Percentiles rank a stretch among this genome's conserved stretches.
Conservation (phyloP, 768 basidiomycete genomes). For the Coprinopsis marcescibilis region DNA sequence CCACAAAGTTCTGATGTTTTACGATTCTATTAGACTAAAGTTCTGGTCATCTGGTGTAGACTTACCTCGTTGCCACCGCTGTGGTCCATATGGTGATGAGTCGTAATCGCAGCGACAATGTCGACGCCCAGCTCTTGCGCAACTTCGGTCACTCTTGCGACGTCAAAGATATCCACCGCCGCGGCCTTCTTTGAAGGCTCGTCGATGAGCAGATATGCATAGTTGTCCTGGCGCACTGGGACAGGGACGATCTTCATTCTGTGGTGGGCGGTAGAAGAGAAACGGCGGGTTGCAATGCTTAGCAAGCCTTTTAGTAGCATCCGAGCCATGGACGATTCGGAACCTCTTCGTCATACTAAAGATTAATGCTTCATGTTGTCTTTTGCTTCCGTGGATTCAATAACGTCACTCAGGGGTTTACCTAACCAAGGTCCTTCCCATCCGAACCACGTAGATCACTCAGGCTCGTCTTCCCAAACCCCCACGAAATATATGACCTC, state of each 20-base stretch:
- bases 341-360: background rate
- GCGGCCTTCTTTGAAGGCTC: conserved; percentile 62
- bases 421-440: too few relatives aligned
- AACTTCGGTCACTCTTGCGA: conserved; percentile 57
- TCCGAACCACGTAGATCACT: too few relatives aligned
- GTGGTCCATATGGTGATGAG: conserved; percentile 91
- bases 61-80: conserved; percentile 78
- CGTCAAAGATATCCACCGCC: conserved; percentile 76
- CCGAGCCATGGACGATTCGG: background rate
- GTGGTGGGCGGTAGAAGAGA: conserved; percentile 9
- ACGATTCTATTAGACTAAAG: background rate
- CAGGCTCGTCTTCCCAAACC: too few relatives aligned
- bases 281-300: too few relatives aligned
- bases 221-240: conserved; percentile 78
- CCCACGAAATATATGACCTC: too few relatives aligned
- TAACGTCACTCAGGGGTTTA: too few relatives aligned
- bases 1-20: conserved; percentile 46
- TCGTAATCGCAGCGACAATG: conserved; percentile 75
- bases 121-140: conserved; percentile 58
- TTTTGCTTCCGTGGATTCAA: too few relatives aligned
- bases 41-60: conserved; percentile 2
- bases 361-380: too few relatives aligned
- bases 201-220: conserved; percentile 79
- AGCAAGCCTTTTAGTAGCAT: background rate
- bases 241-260: conserved; percentile 74